phyloP scores from a whole-genome alignment of 345 rosid species.

The Brassica nigra region DNA sequence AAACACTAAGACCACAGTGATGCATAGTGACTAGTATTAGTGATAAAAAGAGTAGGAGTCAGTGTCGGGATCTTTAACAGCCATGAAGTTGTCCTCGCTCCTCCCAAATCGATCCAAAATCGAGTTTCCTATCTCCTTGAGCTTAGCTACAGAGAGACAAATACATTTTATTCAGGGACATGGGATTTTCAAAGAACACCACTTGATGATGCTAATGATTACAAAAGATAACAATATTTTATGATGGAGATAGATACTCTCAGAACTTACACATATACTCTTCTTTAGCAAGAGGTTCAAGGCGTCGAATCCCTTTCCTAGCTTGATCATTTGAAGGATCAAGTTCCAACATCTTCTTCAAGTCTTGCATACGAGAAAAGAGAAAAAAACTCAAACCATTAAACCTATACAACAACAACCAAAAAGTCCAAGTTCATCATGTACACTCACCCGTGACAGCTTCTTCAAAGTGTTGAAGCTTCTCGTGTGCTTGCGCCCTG shows the following conservation, averaged over 20 bases:
- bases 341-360: conserved; percentile 78
- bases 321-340: conserved; percentile 81
- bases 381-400: background rate
- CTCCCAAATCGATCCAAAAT: conserved; percentile 85
- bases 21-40: conserved; percentile 39
- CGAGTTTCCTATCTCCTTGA: conserved; percentile 91
- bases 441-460: conserved; percentile 69
- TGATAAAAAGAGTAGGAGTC: conserved; percentile 88
- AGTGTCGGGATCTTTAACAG: conserved; percentile 92
- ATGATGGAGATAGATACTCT: background rate
- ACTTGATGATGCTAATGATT: background rate
- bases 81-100: conserved; percentile 92
- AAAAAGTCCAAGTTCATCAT: conserved; percentile 9
- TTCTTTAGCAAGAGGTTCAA: conserved; percentile 95
- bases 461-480: conserved; percentile 85
- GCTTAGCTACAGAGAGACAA: conserved; percentile 54
- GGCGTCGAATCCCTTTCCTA: conserved; percentile 48
- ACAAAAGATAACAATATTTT: background rate
- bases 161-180: background rate
- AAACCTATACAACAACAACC: conserved; percentile 5
- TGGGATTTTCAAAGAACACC: background rate
- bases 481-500: conserved; percentile 88
- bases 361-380: conserved; percentile 49
- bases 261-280: conserved; percentile 82
- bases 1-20: background rate